These are phyloP conservation scores for Ophiostoma australiae DNA, from an alignment of 2,329 filamentous ascomycete genomes.

Conservation along the genomic window DNA sequence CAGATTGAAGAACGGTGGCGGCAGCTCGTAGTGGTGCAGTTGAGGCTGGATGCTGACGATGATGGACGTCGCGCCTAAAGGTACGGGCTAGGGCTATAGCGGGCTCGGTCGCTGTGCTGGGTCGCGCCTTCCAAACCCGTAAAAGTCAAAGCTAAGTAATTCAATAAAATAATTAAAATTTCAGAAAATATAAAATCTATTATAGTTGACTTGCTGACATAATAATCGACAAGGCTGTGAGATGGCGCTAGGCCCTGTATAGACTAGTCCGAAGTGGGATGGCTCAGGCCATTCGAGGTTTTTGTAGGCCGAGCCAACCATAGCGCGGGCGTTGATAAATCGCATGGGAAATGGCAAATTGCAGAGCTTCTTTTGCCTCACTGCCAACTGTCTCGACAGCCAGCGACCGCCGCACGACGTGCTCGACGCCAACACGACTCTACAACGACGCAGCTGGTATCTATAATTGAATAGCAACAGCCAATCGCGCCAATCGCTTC, in stretches of 20 bases:
- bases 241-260: not conserved
- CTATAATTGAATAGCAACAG: not conserved
- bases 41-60: not conserved
- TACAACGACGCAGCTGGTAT: not conserved
- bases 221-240: conserved; percentile 2
- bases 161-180: not conserved
- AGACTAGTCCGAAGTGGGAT: not conserved
- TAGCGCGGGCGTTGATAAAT: conserved; percentile 21
- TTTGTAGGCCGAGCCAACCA: conserved; percentile 23
- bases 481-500: not conserved
- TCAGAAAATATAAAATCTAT: not conserved
- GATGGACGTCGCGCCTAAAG: not conserved
- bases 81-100: not conserved
- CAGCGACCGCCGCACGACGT: conserved; percentile 12
- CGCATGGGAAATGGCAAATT: not conserved
- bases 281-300: not conserved
- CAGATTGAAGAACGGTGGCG: not conserved
- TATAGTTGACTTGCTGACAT: not conserved
- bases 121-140: not conserved
- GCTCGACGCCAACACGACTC: not conserved
- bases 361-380: conserved; percentile 10
- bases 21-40: not conserved
- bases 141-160: not conserved
- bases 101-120: not conserved
- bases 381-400: conserved; percentile 1